These are phyloP conservation scores for Sarocladium kiliense DNA, from an alignment of 2,329 filamentous ascomycete species.

Conservation along the genomic window DNA sequence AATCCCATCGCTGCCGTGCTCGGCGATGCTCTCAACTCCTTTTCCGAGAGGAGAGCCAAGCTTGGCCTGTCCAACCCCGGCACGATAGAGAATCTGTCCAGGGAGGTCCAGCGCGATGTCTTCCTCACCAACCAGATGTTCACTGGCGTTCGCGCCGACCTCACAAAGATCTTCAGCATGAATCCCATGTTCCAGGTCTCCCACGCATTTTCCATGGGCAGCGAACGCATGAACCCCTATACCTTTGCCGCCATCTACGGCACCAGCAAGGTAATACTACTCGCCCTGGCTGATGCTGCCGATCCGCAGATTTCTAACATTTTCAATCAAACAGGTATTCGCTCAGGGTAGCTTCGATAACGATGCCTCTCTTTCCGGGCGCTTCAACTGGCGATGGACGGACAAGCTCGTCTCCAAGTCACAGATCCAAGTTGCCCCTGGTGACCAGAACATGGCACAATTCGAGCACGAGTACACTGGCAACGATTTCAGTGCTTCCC, in stretches of 20 bases:
- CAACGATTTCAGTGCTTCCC: constrained; percentile 82
- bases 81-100: constrained; percentile 80
- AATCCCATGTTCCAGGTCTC: constrained; percentile 94
- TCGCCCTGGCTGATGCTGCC: background rate
- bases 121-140: constrained; percentile 97
- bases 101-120: constrained; percentile 94
- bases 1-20: constrained; percentile 68
- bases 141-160: constrained; percentile 88
- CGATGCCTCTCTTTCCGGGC: constrained; percentile 77
- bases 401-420: constrained; percentile 78
- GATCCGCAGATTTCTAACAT: constrained; percentile 13
- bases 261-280: constrained; percentile 68
- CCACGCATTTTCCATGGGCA: constrained; percentile 89
- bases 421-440: constrained; percentile 77
- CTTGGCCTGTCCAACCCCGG: constrained; percentile 90
- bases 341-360: constrained; percentile 95
- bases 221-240: constrained; percentile 84
- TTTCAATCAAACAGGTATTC: constrained; percentile 61
- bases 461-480: constrained; percentile 95
- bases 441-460: constrained; percentile 81
- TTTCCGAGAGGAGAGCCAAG: constrained; percentile 80
- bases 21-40: constrained; percentile 72
- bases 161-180: constrained; percentile 95
- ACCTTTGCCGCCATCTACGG: constrained; percentile 92
- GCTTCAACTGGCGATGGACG: constrained; percentile 91